Conservation (phyloP, 2,329 filamentous ascomycete genomes). For the Plectosphaerella sp. region DNA sequence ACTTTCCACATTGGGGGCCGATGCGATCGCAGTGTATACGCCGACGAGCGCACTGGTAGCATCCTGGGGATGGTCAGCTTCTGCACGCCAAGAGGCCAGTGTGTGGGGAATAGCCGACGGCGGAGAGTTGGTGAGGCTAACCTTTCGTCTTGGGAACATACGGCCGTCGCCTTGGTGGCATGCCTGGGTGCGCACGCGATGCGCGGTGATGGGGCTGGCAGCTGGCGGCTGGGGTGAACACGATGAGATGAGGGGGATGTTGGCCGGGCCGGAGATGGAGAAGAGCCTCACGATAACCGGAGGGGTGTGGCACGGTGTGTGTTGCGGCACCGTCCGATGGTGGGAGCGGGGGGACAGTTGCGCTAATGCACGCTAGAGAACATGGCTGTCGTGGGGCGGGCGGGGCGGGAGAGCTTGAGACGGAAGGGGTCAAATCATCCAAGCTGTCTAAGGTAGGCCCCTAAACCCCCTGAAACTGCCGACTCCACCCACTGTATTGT, state of each 20-base stretch:
- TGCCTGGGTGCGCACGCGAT: neutral
- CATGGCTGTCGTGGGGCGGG: neutral
- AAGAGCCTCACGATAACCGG: no score
- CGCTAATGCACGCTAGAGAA: neutral
- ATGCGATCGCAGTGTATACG: conserved; percentile 13
- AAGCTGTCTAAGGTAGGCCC: no score
- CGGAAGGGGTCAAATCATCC: neutral
- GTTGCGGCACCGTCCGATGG: no score
- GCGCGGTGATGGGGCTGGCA: no score
- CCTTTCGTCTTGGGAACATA: neutral
- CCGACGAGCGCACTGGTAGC: conserved; percentile 11
- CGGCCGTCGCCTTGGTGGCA: neutral
- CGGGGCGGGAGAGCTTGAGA: neutral
- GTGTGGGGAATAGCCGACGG: neutral
- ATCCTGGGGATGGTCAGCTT: conserved; percentile 4
- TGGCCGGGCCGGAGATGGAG: no score
- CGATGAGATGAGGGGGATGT: no score
- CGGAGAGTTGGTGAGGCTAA: neutral
- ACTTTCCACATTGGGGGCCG: conserved; percentile 11
- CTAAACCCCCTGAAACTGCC: neutral
- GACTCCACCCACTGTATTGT: neutral
- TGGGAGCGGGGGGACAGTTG: neutral
- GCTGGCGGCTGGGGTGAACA: no score
- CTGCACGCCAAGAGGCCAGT: neutral
- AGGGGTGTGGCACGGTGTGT: no score